Evolutionary conservation across 345 rosid genomes (phyloP).

Genomic region (Kandelia obovata): DNA sequence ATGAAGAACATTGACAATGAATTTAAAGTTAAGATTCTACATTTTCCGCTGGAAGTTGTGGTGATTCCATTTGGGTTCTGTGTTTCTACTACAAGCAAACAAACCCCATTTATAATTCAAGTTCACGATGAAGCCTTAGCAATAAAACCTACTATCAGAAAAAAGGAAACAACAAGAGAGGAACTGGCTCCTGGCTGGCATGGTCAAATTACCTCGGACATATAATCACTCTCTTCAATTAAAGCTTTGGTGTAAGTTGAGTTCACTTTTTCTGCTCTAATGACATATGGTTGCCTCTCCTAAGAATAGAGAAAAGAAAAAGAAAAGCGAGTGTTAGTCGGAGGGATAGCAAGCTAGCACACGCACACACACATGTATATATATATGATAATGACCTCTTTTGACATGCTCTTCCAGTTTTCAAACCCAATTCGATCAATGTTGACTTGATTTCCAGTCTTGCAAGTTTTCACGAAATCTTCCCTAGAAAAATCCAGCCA

Average conservation of each 20-base stretch:
- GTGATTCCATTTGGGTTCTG: too few relatives aligned
- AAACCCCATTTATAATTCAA: not conserved
- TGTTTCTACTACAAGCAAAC: too few relatives aligned
- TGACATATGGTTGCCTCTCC: conserved; percentile 54
- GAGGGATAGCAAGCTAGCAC: too few relatives aligned
- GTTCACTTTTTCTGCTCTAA: conserved; percentile 37
- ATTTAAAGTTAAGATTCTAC: too few relatives aligned
- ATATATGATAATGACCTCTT: conserved; percentile 38
- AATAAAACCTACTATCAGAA: not conserved
- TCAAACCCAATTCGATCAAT: conserved; percentile 51
- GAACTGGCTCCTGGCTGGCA: not conserved
- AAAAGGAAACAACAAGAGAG: not conserved
- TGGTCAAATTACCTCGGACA: conserved; percentile 27
- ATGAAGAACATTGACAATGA: too few relatives aligned
- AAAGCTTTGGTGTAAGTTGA: conserved; percentile 24
- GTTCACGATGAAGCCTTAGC: not conserved
- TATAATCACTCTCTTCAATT: conserved; percentile 24
- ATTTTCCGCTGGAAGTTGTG: too few relatives aligned
- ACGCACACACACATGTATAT: not conserved
- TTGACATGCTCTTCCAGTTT: conserved; percentile 63
- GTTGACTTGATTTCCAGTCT: conserved; percentile 28
- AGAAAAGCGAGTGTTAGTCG: not conserved
- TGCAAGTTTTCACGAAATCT: conserved; percentile 26
- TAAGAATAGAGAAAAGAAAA: conserved; percentile 12
- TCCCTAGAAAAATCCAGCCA: conserved; percentile 39